Conservation (phyloP, 139 green algal genomes). For the Nannochloris sp. region DNA sequence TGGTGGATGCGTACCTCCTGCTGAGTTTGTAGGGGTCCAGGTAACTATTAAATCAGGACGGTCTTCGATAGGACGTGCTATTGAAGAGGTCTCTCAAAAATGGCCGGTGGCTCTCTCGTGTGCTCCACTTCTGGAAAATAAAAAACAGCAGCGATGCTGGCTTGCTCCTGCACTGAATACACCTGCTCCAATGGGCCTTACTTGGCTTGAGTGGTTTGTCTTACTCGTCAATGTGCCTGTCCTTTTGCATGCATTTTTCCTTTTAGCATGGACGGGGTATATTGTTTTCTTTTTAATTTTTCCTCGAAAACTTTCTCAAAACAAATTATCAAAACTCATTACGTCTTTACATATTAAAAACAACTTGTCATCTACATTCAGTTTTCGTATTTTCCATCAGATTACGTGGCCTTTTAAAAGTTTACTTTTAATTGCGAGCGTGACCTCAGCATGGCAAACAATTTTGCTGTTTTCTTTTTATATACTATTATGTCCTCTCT, state of each 20-base stretch:
- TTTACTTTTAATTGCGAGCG: neutral
- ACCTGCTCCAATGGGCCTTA: conserved; percentile 6
- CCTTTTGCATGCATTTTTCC: conserved; percentile 15
- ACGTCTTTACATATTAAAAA: no score
- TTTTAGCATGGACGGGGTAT: neutral
- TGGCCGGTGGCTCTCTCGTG: neutral
- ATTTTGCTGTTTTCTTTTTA: no score
- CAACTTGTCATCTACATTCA: no score
- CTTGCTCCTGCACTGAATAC: neutral
- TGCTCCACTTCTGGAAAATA: neutral
- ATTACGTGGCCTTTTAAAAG: no score
- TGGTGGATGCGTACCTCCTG: neutral
- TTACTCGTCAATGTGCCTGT: conserved; percentile 31
- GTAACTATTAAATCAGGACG: neutral
- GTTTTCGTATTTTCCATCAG: no score
- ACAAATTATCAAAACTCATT: neutral
- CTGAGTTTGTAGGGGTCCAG: neutral
- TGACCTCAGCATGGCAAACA: no score
- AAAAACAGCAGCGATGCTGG: conserved; percentile 2
- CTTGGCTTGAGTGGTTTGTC: conserved; percentile 13
- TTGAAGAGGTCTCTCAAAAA: no score
- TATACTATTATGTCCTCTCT: conserved; percentile 5
- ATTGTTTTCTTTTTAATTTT: neutral
- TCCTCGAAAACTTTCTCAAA: neutral
- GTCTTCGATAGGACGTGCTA: neutral